A percentile compares a stretch with the other conserved stretches of the same genome.
phyloP scores from a whole-genome alignment of 1,284 basidiomycete species.

The Puccinia coronata region DNA sequence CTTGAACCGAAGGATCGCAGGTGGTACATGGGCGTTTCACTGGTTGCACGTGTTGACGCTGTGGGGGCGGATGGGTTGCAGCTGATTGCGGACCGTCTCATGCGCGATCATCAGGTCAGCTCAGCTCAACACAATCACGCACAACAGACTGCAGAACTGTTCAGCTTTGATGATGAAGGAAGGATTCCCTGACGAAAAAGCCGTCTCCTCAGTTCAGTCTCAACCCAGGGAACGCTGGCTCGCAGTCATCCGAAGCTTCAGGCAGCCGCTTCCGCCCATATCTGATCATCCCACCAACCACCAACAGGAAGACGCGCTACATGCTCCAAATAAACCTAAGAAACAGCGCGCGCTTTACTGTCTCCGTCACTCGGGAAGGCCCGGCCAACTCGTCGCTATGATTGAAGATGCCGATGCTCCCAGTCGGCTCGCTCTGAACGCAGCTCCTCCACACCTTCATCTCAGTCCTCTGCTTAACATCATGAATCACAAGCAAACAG shows the following conservation, averaged over 20 bases:
- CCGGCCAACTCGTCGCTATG: conserved; percentile 35
- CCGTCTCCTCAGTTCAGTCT: not conserved
- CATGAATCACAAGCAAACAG: not conserved
- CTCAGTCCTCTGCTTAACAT: not conserved
- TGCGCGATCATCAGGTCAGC: conserved; percentile 41
- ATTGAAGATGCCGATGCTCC: conserved; percentile 42
- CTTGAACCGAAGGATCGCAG: no score
- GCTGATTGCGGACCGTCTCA: conserved; percentile 30
- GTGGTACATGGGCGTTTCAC: conserved; percentile 36
- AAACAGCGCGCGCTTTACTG: conserved; percentile 39
- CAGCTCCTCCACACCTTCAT: not conserved
- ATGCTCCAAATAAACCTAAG: conserved; percentile 8
- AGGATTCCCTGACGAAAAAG: not conserved
- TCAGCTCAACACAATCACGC: not conserved
- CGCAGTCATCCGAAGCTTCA: conserved; percentile 29
- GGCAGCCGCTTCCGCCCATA: conserved; percentile 32
- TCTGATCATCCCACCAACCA: not conserved
- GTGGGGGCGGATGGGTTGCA: conserved; percentile 31
- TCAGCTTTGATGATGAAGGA: not conserved
- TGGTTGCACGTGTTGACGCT: conserved; percentile 36
- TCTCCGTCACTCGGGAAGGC: conserved; percentile 39
- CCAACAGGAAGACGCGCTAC: not conserved
- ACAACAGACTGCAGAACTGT: not conserved
- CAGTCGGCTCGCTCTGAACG: not conserved
- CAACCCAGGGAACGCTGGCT: conserved; percentile 29